Conservation (phyloP, 2,329 filamentous ascomycete species). For the Pestalotiopsis sp. region DNA sequence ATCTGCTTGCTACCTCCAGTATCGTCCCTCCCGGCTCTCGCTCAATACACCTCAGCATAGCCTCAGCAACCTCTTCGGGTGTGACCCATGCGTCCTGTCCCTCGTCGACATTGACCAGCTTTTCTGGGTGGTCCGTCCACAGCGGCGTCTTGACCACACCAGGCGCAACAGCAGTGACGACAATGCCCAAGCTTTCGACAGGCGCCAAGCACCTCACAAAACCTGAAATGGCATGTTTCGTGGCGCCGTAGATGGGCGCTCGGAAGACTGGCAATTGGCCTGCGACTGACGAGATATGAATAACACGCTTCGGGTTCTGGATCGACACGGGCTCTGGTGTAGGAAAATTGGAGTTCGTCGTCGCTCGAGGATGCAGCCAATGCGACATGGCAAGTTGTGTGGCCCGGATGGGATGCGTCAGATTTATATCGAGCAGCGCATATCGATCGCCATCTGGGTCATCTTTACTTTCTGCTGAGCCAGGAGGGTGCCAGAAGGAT, state of each 20-base stretch:
- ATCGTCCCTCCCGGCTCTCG: conserved; percentile 41
- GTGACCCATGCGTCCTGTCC: conserved; percentile 42
- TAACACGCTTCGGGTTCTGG: conserved; percentile 35
- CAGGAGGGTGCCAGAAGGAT: conserved; percentile 45
- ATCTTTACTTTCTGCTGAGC: conserved; percentile 35
- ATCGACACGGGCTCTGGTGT: conserved; percentile 19
- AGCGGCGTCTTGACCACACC: conserved; percentile 47
- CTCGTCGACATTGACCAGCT: conserved; percentile 38
- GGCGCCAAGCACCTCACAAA: conserved; percentile 43
- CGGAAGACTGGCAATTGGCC: conserved; percentile 36
- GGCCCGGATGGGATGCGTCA: conserved; percentile 42
- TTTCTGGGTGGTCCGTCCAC: conserved; percentile 48
- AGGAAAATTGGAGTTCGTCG: conserved; percentile 1
- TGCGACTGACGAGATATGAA: conserved; percentile 41
- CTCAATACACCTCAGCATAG: conserved; percentile 44
- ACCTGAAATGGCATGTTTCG: conserved; percentile 40
- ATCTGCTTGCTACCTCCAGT: conserved; percentile 39
- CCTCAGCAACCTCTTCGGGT: conserved; percentile 43
- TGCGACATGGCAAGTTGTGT: conserved; percentile 42
- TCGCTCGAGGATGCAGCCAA: conserved; percentile 34
- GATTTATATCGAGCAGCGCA: conserved; percentile 41
- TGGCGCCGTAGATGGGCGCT: conserved; percentile 40
- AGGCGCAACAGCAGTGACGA: conserved; percentile 47
- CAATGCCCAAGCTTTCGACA: conserved; percentile 33
- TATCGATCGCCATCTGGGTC: conserved; percentile 32